Evolutionary conservation across 345 rosid genomes (phyloP).

Genomic region (Brassica nigra): DNA sequence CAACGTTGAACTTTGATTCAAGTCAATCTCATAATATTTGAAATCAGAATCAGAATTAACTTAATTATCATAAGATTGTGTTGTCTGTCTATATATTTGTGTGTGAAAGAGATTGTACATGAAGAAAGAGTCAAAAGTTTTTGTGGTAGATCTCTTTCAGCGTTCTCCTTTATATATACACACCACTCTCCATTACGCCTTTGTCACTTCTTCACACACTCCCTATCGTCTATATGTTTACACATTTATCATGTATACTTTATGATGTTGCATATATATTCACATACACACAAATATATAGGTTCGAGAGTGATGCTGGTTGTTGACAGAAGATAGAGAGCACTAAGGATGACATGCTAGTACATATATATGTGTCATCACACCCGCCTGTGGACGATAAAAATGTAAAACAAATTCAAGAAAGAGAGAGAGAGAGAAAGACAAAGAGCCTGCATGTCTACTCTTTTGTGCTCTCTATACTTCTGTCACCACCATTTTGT

Average conservation of each 20-base stretch:
- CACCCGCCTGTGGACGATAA: conserved; percentile 9
- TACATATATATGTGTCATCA: conserved; percentile 46
- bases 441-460: conserved; percentile 38
- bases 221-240: background rate
- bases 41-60: background rate
- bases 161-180: conserved; percentile 23
- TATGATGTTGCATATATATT: background rate
- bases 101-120: conserved; percentile 27
- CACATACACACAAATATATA: background rate
- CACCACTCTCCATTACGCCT: conserved; percentile 16
- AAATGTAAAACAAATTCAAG: background rate
- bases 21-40: background rate
- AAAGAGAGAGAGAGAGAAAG: background rate
- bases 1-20: background rate
- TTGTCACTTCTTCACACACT: conserved; percentile 15
- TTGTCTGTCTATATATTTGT: background rate
- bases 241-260: background rate
- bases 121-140: conserved; percentile 35
- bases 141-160: conserved; percentile 17
- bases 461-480: conserved; percentile 90
- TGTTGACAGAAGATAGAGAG: conserved; percentile 99
- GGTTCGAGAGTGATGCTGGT: conserved; percentile 36
- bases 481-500: conserved; percentile 72
- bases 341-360: conserved; percentile 80
- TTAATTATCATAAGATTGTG: background rate